A percentile compares a stretch with the other conserved stretches of the same genome.
phyloP scores from a whole-genome alignment of 305 asterid genomes.

The Fraxinus angustifolia region DNA sequence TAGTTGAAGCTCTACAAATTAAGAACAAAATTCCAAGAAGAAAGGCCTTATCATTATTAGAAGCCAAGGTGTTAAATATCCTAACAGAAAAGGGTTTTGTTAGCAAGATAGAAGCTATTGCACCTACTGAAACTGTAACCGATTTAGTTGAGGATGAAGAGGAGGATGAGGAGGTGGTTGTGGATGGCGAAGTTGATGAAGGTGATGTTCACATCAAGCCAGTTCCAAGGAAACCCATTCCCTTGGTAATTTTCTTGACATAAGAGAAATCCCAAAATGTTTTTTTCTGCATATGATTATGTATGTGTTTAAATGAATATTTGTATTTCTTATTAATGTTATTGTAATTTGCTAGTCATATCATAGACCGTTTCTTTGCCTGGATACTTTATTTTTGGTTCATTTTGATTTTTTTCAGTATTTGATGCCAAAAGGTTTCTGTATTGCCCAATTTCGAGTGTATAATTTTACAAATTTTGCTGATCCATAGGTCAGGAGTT shows the following conservation, averaged over 20 bases:
- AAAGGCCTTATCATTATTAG: slow-evolving; percentile 70
- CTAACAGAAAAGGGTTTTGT: slow-evolving; percentile 90
- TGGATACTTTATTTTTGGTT: neutral
- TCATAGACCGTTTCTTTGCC: neutral
- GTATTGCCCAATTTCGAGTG: neutral
- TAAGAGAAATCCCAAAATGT: slow-evolving; percentile 3
- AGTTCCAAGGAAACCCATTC: slow-evolving; percentile 47
- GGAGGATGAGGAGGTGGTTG: slow-evolving; percentile 89
- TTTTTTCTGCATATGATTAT: slow-evolving; percentile 7
- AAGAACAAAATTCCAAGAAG: slow-evolving; percentile 85
- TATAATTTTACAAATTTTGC: neutral
- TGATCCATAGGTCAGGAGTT: neutral
- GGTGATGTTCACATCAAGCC: slow-evolving; percentile 95
- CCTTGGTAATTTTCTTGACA: slow-evolving; percentile 51
- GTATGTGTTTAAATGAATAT: neutral
- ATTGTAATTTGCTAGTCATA: neutral
- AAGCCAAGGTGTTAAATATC: slow-evolving; percentile 66
- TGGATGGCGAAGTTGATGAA: slow-evolving; percentile 98
- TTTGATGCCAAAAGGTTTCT: neutral
- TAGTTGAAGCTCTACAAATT: slow-evolving; percentile 77
- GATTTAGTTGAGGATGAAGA: slow-evolving; percentile 80
- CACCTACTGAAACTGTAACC: slow-evolving; percentile 48
- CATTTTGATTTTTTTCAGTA: neutral
- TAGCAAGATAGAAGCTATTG: slow-evolving; percentile 55
- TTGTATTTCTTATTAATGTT: neutral